Percentiles rank a stretch among this genome's conserved stretches.
Evolutionary conservation across 495 filamentous ascomycete species (phyloP).

Genomic region (Extremus antarcticus): DNA sequence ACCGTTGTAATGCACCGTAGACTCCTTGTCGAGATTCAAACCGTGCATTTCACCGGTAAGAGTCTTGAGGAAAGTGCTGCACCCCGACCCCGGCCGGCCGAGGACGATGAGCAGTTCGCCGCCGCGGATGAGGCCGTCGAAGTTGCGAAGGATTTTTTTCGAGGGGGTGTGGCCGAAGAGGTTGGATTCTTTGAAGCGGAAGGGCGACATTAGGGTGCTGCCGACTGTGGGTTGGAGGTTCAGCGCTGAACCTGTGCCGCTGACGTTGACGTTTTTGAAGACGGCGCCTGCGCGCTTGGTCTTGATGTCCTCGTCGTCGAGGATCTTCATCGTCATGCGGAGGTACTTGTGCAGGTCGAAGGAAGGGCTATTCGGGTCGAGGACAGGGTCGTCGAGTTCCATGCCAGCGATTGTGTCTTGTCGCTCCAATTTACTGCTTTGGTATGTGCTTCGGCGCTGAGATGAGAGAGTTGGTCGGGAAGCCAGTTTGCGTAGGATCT

Average conservation of each 20-base stretch:
- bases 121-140: constrained; percentile 17
- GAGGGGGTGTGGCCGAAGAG: constrained; percentile 12
- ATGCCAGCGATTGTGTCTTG: constrained; percentile 9
- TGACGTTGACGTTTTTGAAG: constrained; percentile 44
- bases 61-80: constrained; percentile 57
- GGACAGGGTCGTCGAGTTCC: constrained; percentile 2
- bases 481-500: not conserved
- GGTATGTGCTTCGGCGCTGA: not conserved
- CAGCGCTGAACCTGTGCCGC: constrained; percentile 42
- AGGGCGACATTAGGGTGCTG: constrained; percentile 38
- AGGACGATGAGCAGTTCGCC: constrained; percentile 25
- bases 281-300: constrained; percentile 32
- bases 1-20: constrained; percentile 31
- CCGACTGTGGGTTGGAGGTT: constrained; percentile 48
- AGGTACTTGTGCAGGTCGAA: constrained; percentile 20
- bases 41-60: constrained; percentile 13
- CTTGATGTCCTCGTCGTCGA: constrained; percentile 38
- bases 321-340: constrained; percentile 23
- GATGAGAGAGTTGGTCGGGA: constrained; percentile 3
- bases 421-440: not conserved
- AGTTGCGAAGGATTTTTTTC: constrained; percentile 18
- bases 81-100: constrained; percentile 57
- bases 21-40: constrained; percentile 22
- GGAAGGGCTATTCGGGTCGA: constrained; percentile 11
- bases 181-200: constrained; percentile 39